Base-by-base conservation (phyloP, 2,329 filamentous ascomycete genomes). In the Pezicula neosporulosa region DNA sequence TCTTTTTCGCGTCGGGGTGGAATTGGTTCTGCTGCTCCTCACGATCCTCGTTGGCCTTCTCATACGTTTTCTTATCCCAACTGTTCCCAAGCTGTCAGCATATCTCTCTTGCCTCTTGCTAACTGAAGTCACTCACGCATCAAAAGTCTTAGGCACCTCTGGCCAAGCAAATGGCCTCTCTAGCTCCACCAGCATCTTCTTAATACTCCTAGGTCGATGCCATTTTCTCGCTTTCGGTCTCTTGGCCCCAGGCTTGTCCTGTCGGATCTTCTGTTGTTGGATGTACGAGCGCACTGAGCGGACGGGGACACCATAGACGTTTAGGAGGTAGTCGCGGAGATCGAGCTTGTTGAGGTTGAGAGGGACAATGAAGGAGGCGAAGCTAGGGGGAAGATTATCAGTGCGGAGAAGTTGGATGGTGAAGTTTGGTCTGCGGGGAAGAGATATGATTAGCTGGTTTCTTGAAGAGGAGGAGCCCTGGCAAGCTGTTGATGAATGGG, bases 141-240 rank as follows among this genome's bases (percentile, higher is more conserved):
- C 68, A 55, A 81, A 74, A 66, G 87, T 78, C 57, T 76, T 70
- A 4, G 90, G 88, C 59, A 76, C 70, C 57, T 83, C 79, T 1
- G 94, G 94, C 87, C 90, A 97, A 51, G 89, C 83, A 74, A 99
- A 99, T 4, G 92, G 90, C 74, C 86, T 76, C 55, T 80, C 82
- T 74, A 99, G 81, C 77, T 97, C 89, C 42, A 95, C 90, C 39
- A 88, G 96, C 94, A 99, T 99, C 70, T 86, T 88, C 81, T 99
- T 99, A 64, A 85, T 80, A 46, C 84, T 75, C 57, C 81, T 77
- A 24, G 89, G 87, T 21, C 93, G 82, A 69, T 83, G 86, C 76
- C 83, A 84, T 56, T 77, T 54, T 79, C 77, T 63, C 70, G 76
- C 63, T 57, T 53, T 68, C 66, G 66, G 66, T 68, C 68, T 60